phyloP scores from a whole-genome alignment of 2,329 filamentous ascomycete species.

The Rhynchosporium graminicola region DNA sequence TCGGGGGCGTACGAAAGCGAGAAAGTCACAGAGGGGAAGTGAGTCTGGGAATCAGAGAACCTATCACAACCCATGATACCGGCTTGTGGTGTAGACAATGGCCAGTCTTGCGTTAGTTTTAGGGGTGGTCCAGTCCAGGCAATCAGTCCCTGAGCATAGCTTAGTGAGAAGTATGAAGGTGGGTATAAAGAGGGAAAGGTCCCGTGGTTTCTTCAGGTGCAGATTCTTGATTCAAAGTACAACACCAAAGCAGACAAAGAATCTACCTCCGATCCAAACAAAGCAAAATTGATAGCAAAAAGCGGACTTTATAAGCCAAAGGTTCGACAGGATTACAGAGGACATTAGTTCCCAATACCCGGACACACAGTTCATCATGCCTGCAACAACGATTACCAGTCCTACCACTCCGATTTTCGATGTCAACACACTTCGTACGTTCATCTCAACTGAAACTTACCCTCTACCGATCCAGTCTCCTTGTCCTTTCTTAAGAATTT shows the following conservation, averaged over 20 bases:
- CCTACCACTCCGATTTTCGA: constrained; percentile 6
- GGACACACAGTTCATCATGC: background rate
- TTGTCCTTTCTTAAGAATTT: background rate
- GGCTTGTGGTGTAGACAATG: background rate
- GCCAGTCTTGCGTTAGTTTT: background rate
- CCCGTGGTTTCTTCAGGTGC: constrained; percentile 4
- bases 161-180: background rate
- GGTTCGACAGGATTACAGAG: background rate
- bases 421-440: constrained; percentile 9
- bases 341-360: background rate
- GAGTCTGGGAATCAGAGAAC: background rate
- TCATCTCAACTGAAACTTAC: background rate
- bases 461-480: too few relatives aligned
- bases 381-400: constrained; percentile 7
- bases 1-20: constrained; percentile 8
- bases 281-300: background rate
- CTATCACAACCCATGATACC: background rate
- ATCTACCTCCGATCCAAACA: background rate
- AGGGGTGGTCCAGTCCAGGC: background rate
- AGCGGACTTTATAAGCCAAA: background rate
- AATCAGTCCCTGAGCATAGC: background rate
- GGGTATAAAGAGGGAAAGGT: constrained; percentile 7
- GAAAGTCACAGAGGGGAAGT: background rate
- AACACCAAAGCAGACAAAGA: background rate
- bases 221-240: background rate